Conservation (phyloP, 768 basidiomycete species). For the Lentinula aciculospora region DNA sequence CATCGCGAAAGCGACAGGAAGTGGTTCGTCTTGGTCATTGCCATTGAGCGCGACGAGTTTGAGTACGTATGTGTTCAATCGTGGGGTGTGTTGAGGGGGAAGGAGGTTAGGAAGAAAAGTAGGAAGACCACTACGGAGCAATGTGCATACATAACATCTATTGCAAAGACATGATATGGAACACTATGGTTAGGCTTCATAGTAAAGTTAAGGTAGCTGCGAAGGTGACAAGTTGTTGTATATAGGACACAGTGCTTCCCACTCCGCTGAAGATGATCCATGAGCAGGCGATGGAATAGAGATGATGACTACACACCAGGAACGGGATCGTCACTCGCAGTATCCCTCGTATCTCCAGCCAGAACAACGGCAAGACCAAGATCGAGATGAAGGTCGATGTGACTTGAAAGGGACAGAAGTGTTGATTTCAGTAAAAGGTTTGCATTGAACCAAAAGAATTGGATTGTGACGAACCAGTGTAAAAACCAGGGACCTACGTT, state of each 20-base stretch:
- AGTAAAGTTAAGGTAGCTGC: background rate
- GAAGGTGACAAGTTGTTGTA: background rate
- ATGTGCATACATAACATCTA: too few relatives aligned
- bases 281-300: background rate
- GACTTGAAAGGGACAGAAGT: background rate
- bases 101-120: too few relatives aligned
- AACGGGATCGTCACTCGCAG: background rate
- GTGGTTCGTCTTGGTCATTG: constrained; percentile 22
- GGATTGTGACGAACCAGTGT: constrained; percentile 13
- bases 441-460: too few relatives aligned
- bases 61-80: constrained; percentile 28
- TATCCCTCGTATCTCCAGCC: constrained; percentile 6
- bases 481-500: constrained; percentile 33
- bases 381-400: constrained; percentile 9
- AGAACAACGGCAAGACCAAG: constrained; percentile 8
- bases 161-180: too few relatives aligned
- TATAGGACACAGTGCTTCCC: constrained; percentile 1
- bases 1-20: constrained; percentile 19
- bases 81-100: constrained; percentile 18
- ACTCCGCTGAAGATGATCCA: background rate
- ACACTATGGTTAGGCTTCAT: too few relatives aligned
- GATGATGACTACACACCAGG: background rate
- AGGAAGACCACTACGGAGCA: too few relatives aligned
- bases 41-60: constrained; percentile 25
- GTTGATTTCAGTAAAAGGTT: background rate